Percentiles rank a stretch among this genome's conserved stretches.
Conservation (phyloP, 2,329 filamentous ascomycete species). For the Dryadomyces quercus-mongolicae region DNA sequence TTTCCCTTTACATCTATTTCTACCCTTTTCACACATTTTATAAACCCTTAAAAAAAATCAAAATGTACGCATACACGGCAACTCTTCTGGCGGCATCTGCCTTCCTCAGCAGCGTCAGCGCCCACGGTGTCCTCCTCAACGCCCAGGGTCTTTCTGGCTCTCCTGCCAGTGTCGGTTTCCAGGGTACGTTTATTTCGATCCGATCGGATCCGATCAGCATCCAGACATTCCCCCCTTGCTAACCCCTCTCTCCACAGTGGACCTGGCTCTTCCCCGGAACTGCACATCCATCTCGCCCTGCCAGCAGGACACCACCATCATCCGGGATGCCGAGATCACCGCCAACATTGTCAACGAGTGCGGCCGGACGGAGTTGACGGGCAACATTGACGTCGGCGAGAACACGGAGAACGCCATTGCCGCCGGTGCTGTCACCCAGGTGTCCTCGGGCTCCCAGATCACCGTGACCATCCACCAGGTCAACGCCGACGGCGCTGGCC, state of each 20-base stretch:
- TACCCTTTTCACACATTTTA: too few relatives aligned
- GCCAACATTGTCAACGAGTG: constrained; percentile 44
- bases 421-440: constrained; percentile 33
- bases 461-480: constrained; percentile 40
- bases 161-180: constrained; percentile 10
- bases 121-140: constrained; percentile 10
- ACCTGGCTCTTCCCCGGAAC: constrained; percentile 31
- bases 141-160: constrained; percentile 10
- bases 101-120: constrained; percentile 8
- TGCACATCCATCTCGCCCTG: constrained; percentile 12
- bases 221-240: neutral
- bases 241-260: constrained; percentile 23
- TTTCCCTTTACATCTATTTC: neutral
- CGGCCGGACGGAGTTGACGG: constrained; percentile 46
- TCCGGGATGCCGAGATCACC: constrained; percentile 40
- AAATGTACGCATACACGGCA: constrained; percentile 1
- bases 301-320: constrained; percentile 46
- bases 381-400: constrained; percentile 49
- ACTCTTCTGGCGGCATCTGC: constrained; percentile 3
- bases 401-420: constrained; percentile 39
- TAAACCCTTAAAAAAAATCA: neutral
- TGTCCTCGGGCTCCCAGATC: constrained; percentile 30
- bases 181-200: constrained; percentile 4
- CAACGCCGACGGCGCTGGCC: constrained; percentile 41
- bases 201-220: too few relatives aligned